Evolutionary conservation across 2,329 filamentous ascomycete species (phyloP).

Genomic region (Clonostachys chloroleuca): DNA sequence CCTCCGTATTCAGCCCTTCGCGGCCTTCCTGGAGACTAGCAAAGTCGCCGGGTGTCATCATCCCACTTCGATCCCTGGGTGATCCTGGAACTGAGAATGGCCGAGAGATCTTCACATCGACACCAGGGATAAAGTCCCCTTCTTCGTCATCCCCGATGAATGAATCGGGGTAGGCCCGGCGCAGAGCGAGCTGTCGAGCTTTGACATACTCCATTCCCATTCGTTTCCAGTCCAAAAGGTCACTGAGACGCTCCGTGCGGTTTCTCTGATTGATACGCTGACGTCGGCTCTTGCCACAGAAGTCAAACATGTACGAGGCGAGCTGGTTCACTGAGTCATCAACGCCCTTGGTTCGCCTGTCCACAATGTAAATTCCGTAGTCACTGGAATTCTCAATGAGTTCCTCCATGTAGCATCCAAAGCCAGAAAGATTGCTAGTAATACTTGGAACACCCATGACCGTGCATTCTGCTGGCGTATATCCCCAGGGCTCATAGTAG

Average conservation of each 20-base stretch:
- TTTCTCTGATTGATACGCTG: conserved; percentile 99
- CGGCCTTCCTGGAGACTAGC: conserved; percentile 91
- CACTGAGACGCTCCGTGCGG: conserved; percentile 88
- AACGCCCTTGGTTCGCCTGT: conserved; percentile 89
- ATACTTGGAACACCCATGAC: conserved; percentile 99
- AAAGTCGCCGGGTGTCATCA: conserved; percentile 99
- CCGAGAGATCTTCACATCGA: conserved; percentile 91
- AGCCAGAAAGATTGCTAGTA: conserved; percentile 95
- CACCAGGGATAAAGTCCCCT: conserved; percentile 85
- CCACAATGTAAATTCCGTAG: conserved; percentile 98
- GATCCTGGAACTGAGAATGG: conserved; percentile 93
- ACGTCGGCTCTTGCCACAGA: conserved; percentile 85
- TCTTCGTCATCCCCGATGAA: conserved; percentile 80
- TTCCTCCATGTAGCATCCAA: conserved; percentile 99
- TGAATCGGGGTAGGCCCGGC: conserved; percentile 85
- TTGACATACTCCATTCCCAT: conserved; percentile 99
- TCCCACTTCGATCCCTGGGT: conserved; percentile 82
- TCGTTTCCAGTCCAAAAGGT: conserved; percentile 96
- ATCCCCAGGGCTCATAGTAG: conserved; percentile 99
- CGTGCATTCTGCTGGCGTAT: conserved; percentile 96
- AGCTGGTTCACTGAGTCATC: conserved; percentile 98
- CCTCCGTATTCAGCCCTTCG: conserved; percentile 90
- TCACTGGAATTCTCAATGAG: conserved; percentile 96
- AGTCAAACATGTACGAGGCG: conserved; percentile 83
- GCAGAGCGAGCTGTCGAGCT: conserved; percentile 84